A percentile compares a stretch with the other conserved stretches of the same genome.
Evolutionary conservation across 164 flowering plant species (phyloP).

Genomic region (Euptelea pleiosperma): DNA sequence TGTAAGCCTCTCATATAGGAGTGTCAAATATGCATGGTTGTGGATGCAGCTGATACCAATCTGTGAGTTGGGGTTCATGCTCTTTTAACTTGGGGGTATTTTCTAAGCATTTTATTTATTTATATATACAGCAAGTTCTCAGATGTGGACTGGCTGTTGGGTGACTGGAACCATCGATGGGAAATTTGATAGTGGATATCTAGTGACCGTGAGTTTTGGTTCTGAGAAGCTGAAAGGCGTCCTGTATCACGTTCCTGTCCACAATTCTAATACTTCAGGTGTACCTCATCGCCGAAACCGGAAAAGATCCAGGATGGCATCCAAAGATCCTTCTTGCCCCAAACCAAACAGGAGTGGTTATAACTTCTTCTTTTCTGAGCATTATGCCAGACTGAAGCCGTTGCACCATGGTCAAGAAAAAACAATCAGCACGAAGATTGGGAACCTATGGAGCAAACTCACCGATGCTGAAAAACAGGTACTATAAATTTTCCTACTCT

Average conservation of each 20-base stretch:
- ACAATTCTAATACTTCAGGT: slow-evolving; percentile 22
- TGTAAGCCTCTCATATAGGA: no score
- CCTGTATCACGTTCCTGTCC: slow-evolving; percentile 59
- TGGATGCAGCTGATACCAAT: no score
- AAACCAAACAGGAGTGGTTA: slow-evolving; percentile 61
- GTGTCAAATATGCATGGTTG: no score
- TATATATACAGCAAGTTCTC: slow-evolving; percentile 31
- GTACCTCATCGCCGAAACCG: slow-evolving; percentile 27
- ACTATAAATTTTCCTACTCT: neutral
- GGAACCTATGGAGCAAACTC: slow-evolving; percentile 53
- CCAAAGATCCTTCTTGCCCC: slow-evolving; percentile 50
- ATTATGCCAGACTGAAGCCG: slow-evolving; percentile 50
- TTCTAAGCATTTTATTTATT: slow-evolving; percentile 5
- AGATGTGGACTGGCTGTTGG: slow-evolving; percentile 37
- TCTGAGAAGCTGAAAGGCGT: slow-evolving; percentile 67
- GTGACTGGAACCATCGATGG: slow-evolving; percentile 70
- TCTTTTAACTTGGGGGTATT: neutral
- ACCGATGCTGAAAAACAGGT: slow-evolving; percentile 69
- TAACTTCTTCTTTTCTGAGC: slow-evolving; percentile 66
- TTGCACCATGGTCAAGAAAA: slow-evolving; percentile 46
- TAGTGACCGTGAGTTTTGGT: slow-evolving; percentile 58
- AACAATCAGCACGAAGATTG: slow-evolving; percentile 51
- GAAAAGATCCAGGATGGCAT: slow-evolving; percentile 41
- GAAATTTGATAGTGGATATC: slow-evolving; percentile 75
- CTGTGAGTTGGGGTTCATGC: no score